Base-by-base conservation (phyloP, 2,329 filamentous ascomycete genomes). In the Aspergillus eucalypticola region DNA sequence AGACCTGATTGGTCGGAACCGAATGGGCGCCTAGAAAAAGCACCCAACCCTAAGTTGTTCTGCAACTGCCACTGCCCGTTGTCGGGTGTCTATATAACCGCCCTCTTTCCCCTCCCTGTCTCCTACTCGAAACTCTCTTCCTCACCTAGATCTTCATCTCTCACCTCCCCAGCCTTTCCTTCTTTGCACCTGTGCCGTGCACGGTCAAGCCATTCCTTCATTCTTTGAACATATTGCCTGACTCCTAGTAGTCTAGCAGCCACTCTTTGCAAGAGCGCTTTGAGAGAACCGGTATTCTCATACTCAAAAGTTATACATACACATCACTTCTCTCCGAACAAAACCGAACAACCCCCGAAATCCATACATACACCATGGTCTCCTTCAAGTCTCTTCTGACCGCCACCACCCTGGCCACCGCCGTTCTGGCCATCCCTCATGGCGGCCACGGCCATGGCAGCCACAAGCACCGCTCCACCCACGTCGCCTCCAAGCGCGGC, bases 371-470 rank as follows among this genome's bases (percentile, higher is more conserved):
- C 64, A 74, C 67, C 66, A 78, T 78, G 76, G 74, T 75, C 62
- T 75, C 73, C 59, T 73, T 76, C 68, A 75, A 70, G 53, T 42
- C 53, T 13, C 59, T 76, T 53, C 59, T 76, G 50, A 66, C 71
- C 32, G 64, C 71, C 38, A 71, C 66, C 62, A 64, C 76, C n/a
- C 56, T 78, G 64, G 76, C 74, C 57, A 68, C 71, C 59, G 60
- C 71, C 5, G 68, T 69, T 44, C 55, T 78, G 44, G 76, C 75
- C 39, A 64, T 66, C 44, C 76, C 76, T 53, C 60, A 67, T 35
- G 46, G 60, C 62, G 50, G 49, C 32, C 58, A 59, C 5, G 32
- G 32, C 11, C 32, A 35, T 35, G 11, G 11, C 58, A 53, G 27
- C 3, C 58, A 59, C 35, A 13, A 23, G 11, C 54, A 54, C 44